These are phyloP conservation scores for Gaertneriomyces sp. DNA, from an alignment of 192 early-diverging fungal genomes.

Conservation along the genomic window DNA sequence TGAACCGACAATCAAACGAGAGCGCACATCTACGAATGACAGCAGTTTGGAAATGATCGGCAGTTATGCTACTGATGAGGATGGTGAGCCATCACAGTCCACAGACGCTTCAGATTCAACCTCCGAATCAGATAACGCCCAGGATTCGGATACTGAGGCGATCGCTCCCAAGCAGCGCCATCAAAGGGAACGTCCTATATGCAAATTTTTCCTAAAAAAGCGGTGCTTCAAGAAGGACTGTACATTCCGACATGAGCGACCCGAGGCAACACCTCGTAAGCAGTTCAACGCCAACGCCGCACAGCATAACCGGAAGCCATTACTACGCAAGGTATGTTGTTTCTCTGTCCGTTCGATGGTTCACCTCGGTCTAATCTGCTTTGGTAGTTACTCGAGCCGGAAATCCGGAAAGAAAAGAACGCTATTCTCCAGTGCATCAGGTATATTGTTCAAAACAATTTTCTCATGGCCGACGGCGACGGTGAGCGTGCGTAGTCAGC, in stretches of 20 bases:
- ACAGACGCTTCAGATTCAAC: constrained; percentile 15
- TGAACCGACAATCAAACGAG: no score
- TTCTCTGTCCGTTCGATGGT: constrained; percentile 5
- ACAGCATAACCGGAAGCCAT: constrained; percentile 10
- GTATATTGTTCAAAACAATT: constrained; percentile 54
- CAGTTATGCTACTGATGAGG: constrained; percentile 2
- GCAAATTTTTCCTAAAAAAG: constrained; percentile 39
- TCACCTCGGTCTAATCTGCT: background rate
- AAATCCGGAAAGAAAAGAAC: constrained; percentile 60
- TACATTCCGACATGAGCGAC: constrained; percentile 34
- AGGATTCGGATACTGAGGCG: constrained; percentile 47
- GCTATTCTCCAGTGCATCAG: constrained; percentile 61
- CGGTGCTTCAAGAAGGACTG: constrained; percentile 21
- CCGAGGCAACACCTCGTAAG: background rate
- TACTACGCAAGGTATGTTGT: constrained; percentile 5
- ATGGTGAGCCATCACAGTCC: constrained; percentile 11
- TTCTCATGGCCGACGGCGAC: constrained; percentile 27
- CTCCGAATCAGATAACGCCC: constrained; percentile 35
- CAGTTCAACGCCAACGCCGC: constrained; percentile 3
- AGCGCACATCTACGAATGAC: no score
- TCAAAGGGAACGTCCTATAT: constrained; percentile 31
- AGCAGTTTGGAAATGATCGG: background rate
- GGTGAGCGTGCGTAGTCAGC: no score
- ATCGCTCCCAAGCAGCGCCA: constrained; percentile 22
- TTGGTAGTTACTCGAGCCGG: constrained; percentile 51